These are phyloP conservation scores for Candida pseudofarinosa DNA, from an alignment of 805 yeast genomes.

Conservation along the genomic window DNA sequence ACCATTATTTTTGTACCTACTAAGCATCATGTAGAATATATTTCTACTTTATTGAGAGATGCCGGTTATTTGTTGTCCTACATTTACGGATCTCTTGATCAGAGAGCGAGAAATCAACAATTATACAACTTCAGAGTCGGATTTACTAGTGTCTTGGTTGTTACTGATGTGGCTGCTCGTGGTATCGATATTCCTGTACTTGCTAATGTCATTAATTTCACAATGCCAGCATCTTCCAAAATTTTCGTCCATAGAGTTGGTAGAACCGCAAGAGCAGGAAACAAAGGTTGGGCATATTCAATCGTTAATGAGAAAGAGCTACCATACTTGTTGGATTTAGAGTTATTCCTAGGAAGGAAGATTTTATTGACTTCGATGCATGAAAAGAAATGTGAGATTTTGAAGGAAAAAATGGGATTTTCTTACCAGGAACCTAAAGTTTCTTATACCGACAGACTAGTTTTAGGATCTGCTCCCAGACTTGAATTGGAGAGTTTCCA, in stretches of 20 bases:
- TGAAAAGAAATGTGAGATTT: conserved; percentile 53
- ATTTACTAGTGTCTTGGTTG: conserved; percentile 80
- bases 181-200: conserved; percentile 97
- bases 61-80: conserved; percentile 86
- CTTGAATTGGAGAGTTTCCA: conserved; percentile 60
- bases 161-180: conserved; percentile 97
- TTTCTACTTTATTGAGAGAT: conserved; percentile 62
- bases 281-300: conserved; percentile 95
- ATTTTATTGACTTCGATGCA: conserved; percentile 67
- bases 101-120: conserved; percentile 89
- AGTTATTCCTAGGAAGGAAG: conserved; percentile 82
- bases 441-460: conserved; percentile 70
- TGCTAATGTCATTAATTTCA: conserved; percentile 89
- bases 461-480: conserved; percentile 82
- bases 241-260: conserved; percentile 97
- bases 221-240: conserved; percentile 88
- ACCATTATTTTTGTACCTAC: conserved; percentile 96
- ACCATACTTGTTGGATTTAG: conserved; percentile 87
- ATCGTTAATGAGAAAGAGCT: conserved; percentile 80
- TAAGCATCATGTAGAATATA: conserved; percentile 94
- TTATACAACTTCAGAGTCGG: conserved; percentile 82
- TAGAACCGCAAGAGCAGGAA: conserved; percentile 99
- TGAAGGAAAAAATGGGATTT: conserved; percentile 43
- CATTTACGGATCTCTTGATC: conserved; percentile 93
- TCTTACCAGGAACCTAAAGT: conserved; percentile 53